Evolutionary conservation across 176 grass and related monocot genomes (phyloP), one percentile per base, ranked within the genome.

Genomic region (Otatea glauca): DNA sequence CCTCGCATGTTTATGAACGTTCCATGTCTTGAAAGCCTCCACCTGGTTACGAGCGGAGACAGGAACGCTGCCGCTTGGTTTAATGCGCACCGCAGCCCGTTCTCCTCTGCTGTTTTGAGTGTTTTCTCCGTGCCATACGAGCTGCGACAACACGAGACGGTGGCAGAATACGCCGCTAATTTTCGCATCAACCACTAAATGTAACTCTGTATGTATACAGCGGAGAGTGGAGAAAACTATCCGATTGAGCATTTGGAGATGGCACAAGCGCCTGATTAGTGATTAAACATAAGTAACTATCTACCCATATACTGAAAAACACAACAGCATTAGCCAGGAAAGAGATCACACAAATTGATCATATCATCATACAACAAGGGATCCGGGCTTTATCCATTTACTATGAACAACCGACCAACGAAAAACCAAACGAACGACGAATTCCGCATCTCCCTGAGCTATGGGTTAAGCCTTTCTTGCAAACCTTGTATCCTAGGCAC

Each of bases 131-230:
- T 6, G 39, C 39, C 39, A 41, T 41, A 41, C 39, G 39, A 41
- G 39, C 39, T 41, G 39, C 39, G 39, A 41, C 39, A 41, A n/a
- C n/a, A n/a, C n/a, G n/a, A n/a, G n/a, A n/a, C n/a, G n/a, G 39
- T 6, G 39, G 39, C 39, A 41, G 39, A 41, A 41, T 41, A 41
- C 39, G 44, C 44, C 10, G 43, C 44, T 47, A n/a, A n/a, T n/a
- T n/a, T n/a, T n/a, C n/a, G 55, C 54, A 77, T 38, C 54, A 61
- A 38, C 74, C 74, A 56, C 50, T 18, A 5, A 14, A 7, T 55
- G 72, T 14, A 39, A 43, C n/a, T n/a, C n/a, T n/a, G n/a, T 16
- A 61, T 61, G 42, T 77, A n/a, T 77, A 77, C 74, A 77, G 2
- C 54, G 44, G 44, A 47, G 44, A 47, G 44, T 47, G 44, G 44